Base-by-base conservation (phyloP, 2,329 filamentous ascomycete species). In the Capronia coronata region DNA sequence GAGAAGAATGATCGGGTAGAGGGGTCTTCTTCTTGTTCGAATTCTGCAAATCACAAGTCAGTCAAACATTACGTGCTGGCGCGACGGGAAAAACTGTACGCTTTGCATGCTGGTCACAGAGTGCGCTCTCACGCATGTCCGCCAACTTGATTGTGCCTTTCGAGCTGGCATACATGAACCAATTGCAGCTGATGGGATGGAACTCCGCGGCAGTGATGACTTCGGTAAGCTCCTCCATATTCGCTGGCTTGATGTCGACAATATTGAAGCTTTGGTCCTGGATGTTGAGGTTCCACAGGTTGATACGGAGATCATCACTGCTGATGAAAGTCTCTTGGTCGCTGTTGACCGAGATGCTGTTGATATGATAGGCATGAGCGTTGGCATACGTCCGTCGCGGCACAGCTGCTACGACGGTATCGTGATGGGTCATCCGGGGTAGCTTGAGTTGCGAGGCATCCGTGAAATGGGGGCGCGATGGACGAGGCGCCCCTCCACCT, bases 221-320 rank as follows among this genome's bases (percentile, higher is more conserved):
- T 70, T 98, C 93, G 0, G 93, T 98, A 58, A 98, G 77, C 74
- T 98, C 93, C 71, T 98, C 93, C 93, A 98, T 98, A 69, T 98
- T 98, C 34, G 93, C 93, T 7, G 93, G 93, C 71, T 98, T 98
- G 76, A 98, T 98, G 68, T 98, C 93, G 55, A 98, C 93, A 66
- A 98, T 98, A 72, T 98, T 98, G 79, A 98, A 98, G 74, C 93
- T 97, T 72, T 97, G 91, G 63, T 97, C 91, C 68, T 98, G 93
- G 57, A 98, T 98, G 71, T 97, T 97, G 62, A 97, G 76, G 67
- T 98, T 97, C 93, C 93, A 98, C 49, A 98, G 76, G 69, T 98
- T 98, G 76, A 98, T 94, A 56, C 93, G 84, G 57, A 98, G 75
- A 67, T 98, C 93, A 67, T 98, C 93, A 67, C 90, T 96, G 74